Base-by-base conservation (phyloP, 192 early-diverging fungal genomes). In the Rhizoclosmatium sp. region DNA sequence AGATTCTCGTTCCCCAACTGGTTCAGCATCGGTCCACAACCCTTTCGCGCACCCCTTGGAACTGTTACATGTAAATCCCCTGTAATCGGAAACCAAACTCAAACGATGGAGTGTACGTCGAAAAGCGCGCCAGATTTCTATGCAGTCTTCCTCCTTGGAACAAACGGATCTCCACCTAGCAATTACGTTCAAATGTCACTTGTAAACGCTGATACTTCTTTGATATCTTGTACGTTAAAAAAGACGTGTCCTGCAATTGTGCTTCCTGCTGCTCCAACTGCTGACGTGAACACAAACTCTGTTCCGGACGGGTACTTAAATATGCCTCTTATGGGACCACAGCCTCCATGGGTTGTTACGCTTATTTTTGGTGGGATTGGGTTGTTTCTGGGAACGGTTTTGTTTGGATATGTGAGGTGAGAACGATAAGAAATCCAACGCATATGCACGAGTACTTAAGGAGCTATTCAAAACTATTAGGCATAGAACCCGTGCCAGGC, bases 11-110 rank as follows among this genome's bases (percentile, higher is more conserved):
- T 77, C 47, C 75, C 75, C n/a, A 39, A 62, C 4, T 65, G 44
- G 31, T 77, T 47, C 65, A 23, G n/a, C 5, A 77, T 77, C 61
- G 75, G 75, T 2, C 62, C 65, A 16, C 75, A 77, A 42, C 75
- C 75, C 19, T 77, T 67, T 46, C 75, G 75, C 10, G 75, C 75
- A 16, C 75, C 75, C 1, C 19, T 51, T 41, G 75, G 75, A 5
- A 77, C 61, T 49, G 75, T 77, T 65, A 77, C 14, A 31, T 77
- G 75, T 58, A 56, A 49, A 56, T n/a, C 47, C 2, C 5, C 69
- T 49, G 51, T 56, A 41, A 19, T 68, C 23, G 16, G 12, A 10
- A 71, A 45, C 54, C 4, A 23, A 45, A 23, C 31, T n/a, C 49
- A 67, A 77, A 56, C 47, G 21, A 66, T 71, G 9, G 51, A 45